These are phyloP conservation scores for Fragaria ananassa DNA, from an alignment of 306 rosid genomes.

Conservation along the genomic window DNA sequence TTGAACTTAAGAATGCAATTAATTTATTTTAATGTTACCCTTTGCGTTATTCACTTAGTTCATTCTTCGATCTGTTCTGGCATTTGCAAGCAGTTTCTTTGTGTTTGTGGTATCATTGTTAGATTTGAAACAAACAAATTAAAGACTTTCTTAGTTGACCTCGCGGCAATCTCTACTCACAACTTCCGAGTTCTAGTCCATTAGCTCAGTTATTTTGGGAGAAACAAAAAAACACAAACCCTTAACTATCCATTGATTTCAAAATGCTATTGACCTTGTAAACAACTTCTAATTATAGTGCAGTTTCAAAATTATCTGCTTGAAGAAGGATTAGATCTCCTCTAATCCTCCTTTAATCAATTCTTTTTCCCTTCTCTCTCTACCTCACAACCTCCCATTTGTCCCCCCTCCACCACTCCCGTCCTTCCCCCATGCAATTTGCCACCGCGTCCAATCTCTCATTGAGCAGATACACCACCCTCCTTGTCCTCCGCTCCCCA, in stretches of 20 bases:
- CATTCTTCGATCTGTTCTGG: too few species aligned
- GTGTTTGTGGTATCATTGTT: too few species aligned
- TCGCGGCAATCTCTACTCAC: not conserved
- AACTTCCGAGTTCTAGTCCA: not conserved
- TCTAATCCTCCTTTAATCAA: not conserved
- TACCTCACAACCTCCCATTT: slow-evolving; percentile 13
- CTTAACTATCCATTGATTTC: not conserved
- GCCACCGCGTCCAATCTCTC: slow-evolving; percentile 25
- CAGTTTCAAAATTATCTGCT: not conserved
- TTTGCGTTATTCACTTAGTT: too few species aligned
- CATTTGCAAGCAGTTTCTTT: too few species aligned
- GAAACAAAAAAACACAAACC: not conserved
- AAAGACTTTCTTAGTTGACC: not conserved
- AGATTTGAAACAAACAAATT: too few species aligned
- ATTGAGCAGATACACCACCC: slow-evolving; percentile 6
- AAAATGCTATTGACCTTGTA: not conserved
- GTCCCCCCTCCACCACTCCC: slow-evolving; percentile 9
- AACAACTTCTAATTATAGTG: slow-evolving; percentile 7
- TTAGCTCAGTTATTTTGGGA: not conserved
- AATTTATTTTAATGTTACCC: too few species aligned
- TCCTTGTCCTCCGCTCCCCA: slow-evolving; percentile 44
- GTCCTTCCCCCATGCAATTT: slow-evolving; percentile 23
- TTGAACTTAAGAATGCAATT: too few species aligned
- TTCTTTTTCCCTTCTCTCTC: not conserved
- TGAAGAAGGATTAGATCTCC: not conserved